Evolutionary conservation across 441 rosid species (phyloP), one percentile per base, ranked within the genome.

Genomic region (Erysimum cheiri): DNA sequence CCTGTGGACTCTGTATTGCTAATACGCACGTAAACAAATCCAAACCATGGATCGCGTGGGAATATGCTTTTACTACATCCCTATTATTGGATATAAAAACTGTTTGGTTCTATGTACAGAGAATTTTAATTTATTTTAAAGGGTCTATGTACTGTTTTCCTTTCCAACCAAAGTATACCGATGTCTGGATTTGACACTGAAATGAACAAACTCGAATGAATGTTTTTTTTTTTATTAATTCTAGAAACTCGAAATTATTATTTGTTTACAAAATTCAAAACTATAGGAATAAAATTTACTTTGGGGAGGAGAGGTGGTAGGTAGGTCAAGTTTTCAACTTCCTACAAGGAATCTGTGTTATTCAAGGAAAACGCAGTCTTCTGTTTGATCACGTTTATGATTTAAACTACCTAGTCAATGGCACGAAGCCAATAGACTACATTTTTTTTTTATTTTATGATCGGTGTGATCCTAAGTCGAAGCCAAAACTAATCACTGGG

Each of bases 381-480:
- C 52, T 19, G 35, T 57, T 40, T 73, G 63, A 48, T 46, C 72
- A 73, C 63, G 73, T 74, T 60, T 60, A 17, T 59, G 55, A n/a
- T 29, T 29, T 19, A 60, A 60, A 17, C 28, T 59, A 56, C 3
- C 17, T 60, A 29, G 69, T 67, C 64, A 49, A 53, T 67, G 62
- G 35, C 69, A 43, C 56, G 35, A 59, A 24, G 33, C 35, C 63
- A 59, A 41, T 33, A 67, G 41, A 67, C 63, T 60, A 43, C 26
- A 29, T 14, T 50, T n/a, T n/a, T n/a, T n/a, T n/a, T n/a, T n/a
- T n/a, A n/a, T n/a, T n/a, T n/a, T 19, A 19, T 19, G 22, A 19
- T 1, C 22, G 22, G 22, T 19, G 22, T 19, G 22, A 19, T 19
- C 22, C 22, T 19, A 19, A 19, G 22, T 1, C 22, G 1, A 19